Base-by-base conservation (phyloP, 371 early-diverging fungal genomes). In the Actinomortierella ambigua region DNA sequence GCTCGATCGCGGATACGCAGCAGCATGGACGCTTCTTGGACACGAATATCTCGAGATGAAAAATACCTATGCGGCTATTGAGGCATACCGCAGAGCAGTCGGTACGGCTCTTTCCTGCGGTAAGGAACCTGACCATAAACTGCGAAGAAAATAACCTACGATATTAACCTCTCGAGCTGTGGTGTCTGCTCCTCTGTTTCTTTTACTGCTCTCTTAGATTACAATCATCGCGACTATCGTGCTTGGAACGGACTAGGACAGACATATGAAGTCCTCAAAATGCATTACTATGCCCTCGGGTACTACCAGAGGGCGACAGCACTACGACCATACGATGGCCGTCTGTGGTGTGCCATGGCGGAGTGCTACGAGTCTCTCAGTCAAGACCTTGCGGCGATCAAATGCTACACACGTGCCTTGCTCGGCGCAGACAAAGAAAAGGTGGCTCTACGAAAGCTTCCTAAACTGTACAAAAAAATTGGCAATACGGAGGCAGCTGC, bases 171-270 rank as follows among this genome's bases (percentile, higher is more conserved):
- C 9, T 13, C 11, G 13, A n/a, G 8, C 1, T 28, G 18, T 28
- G 34, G 26, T 28, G 15, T 58, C 26, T 40, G 50, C 28, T 8
- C 18, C 23, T 23, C 53, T 13, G 50, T 47, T 22, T 27, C 44
- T 42, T 41, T 17, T 26, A 28, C 9, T 48, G 50, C 23, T n/a
- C 46, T 41, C 57, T 22, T 82, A 83, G 96, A 93, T 51, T 81
- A 90, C 39, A 91, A 93, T 58, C 81, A 82, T 23, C 80, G 87
- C 15, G 98, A 98, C 68, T 96, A 93, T 75, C 83, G 96, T 28
- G 95, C 96, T 1, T 98, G 97, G 97, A 92, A 90, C 68, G 95
- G 94, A 9, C 77, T 98, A 43, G 98, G 96, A 15, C 93, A 95
- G 61, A 89, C 93, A 0, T 96, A 97, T 77, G 93, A 95, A 76